Evolutionary conservation across 225 moss, liverwort and hornwort species (phyloP).

Genomic region (Polytrichum formosum): DNA sequence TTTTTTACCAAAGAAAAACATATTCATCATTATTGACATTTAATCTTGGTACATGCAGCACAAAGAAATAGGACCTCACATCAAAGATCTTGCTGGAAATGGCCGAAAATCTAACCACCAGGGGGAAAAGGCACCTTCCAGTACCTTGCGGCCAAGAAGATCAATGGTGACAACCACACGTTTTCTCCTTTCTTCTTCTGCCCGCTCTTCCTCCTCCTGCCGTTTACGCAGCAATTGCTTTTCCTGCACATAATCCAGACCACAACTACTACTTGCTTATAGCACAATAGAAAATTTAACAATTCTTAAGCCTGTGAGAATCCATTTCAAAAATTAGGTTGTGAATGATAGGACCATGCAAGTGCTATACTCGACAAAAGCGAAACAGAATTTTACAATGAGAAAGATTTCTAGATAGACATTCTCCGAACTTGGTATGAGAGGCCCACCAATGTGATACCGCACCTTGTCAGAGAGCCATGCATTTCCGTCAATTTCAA

Average conservation of each 20-base stretch:
- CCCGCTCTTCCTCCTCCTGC: conserved; percentile 75
- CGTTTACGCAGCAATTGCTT: conserved; percentile 68
- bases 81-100: background rate
- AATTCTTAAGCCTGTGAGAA: too few species aligned
- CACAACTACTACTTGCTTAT: too few species aligned
- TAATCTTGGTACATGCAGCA: too few species aligned
- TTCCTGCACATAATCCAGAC: conserved; percentile 45
- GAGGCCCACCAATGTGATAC: background rate
- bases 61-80: too few species aligned
- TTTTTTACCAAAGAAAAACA: too few species aligned
- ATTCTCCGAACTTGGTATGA: background rate
- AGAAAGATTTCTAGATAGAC: too few species aligned
- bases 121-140: background rate
- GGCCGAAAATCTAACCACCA: background rate
- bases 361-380: too few species aligned
- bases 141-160: conserved; percentile 94
- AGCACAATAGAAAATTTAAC: too few species aligned
- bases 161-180: conserved; percentile 85
- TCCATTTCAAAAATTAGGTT: too few species aligned
- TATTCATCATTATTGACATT: too few species aligned
- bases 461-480: conserved; percentile 88
- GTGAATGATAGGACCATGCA: too few species aligned
- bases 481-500: conserved; percentile 86
- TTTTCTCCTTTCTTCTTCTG: conserved; percentile 78
- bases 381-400: too few species aligned